These are phyloP conservation scores for Exophiala bonariae DNA, from an alignment of 2,329 filamentous ascomycete species.

Conservation along the genomic window DNA sequence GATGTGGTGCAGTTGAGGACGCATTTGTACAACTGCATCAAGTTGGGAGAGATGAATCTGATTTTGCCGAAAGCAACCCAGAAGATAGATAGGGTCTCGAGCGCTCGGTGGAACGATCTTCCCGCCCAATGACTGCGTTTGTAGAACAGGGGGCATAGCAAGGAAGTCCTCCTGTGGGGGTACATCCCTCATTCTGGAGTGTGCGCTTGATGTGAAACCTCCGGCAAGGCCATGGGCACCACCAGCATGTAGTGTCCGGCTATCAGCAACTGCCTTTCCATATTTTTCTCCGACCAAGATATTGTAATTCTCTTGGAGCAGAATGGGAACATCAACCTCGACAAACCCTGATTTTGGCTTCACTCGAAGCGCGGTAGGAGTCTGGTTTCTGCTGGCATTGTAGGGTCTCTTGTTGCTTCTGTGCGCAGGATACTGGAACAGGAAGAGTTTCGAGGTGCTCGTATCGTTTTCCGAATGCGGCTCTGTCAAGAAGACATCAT, in stretches of 20 bases:
- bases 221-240: conserved; percentile 71
- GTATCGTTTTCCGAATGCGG: conserved; percentile 3
- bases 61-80: conserved; percentile 83
- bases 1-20: conserved; percentile 88
- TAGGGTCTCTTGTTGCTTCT: conserved; percentile 66
- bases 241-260: conserved; percentile 54
- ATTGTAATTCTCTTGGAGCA: conserved; percentile 74
- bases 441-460: conserved; percentile 58
- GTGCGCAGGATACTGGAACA: conserved; percentile 84
- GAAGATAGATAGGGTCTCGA: conserved; percentile 76
- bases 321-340: conserved; percentile 87
- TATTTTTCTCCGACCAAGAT: conserved; percentile 77
- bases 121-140: conserved; percentile 81
- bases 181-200: conserved; percentile 32
- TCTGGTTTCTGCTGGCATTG: conserved; percentile 54
- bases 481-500: conserved; percentile 82
- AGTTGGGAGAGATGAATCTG: conserved; percentile 85
- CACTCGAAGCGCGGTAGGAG: conserved; percentile 73
- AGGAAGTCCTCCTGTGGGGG: conserved; percentile 65
- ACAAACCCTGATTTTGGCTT: conserved; percentile 81
- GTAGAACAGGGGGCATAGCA: conserved; percentile 68
- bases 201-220: conserved; percentile 65
- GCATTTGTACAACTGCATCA: conserved; percentile 80
- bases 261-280: conserved; percentile 70
- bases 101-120: conserved; percentile 69